Percentiles rank a stretch among this genome's conserved stretches.
Conservation (phyloP, 2,329 filamentous ascomycete species). For the Hymenoscyphus salicellus region DNA sequence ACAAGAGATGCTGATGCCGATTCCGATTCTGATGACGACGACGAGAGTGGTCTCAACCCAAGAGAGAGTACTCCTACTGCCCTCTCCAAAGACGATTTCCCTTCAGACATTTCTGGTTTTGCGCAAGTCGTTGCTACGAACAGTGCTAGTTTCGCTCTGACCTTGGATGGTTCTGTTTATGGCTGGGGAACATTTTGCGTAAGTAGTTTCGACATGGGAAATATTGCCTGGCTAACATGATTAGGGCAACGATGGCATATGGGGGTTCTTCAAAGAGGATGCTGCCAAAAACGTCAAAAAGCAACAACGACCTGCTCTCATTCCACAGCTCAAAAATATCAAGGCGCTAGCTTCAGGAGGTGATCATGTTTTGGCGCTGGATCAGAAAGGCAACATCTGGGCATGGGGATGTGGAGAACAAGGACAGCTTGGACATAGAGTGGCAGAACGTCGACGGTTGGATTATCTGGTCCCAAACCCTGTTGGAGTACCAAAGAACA, state of each 20-base stretch:
- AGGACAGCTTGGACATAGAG: conserved; percentile 34
- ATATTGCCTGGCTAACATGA: conserved; percentile 14
- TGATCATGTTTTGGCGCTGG: conserved; percentile 58
- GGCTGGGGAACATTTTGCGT: conserved; percentile 80
- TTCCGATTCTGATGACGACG: conserved; percentile 44
- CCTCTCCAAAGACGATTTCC: conserved; percentile 56
- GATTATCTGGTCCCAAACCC: conserved; percentile 24
- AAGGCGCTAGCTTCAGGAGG: conserved; percentile 51
- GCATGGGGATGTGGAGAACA: conserved; percentile 68
- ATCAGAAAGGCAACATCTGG: conserved; percentile 55
- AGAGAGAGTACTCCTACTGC: conserved; percentile 45
- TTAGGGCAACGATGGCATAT: conserved; percentile 59
- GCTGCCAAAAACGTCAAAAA: conserved; percentile 20
- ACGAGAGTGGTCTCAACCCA: conserved; percentile 63
- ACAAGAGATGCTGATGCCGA: conserved; percentile 48
- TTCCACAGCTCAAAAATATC: conserved; percentile 56
- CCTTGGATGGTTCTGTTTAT: conserved; percentile 71
- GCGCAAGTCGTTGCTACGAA: conserved; percentile 70
- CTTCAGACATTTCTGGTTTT: conserved; percentile 51
- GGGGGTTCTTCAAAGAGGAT: conserved; percentile 46
- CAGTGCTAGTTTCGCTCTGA: conserved; percentile 73
- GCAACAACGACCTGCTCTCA: conserved; percentile 39
- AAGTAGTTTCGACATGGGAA: conserved; percentile 30
- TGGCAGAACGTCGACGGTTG: conserved; percentile 26
- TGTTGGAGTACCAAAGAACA: conserved; percentile 30